phyloP scores from a whole-genome alignment of 371 early-diverging fungal species.

The Quaeritorhiza haematococci region DNA sequence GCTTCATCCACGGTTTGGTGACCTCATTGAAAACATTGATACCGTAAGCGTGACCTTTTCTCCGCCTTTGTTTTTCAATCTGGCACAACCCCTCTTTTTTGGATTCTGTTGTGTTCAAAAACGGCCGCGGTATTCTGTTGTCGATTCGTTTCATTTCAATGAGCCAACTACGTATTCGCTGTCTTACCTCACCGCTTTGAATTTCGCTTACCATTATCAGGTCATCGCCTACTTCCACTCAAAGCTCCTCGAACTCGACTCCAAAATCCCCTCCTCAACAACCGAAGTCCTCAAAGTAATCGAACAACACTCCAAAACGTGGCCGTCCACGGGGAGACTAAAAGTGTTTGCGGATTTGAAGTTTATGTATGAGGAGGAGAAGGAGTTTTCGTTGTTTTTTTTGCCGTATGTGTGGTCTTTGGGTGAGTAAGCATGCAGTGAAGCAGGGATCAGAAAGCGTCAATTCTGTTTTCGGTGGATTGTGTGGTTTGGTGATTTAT shows the following conservation, averaged over 20 bases:
- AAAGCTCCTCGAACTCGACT: conserved; percentile 58
- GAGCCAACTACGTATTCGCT: background rate
- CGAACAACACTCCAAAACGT: conserved; percentile 61
- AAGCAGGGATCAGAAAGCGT: background rate
- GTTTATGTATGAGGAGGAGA: conserved; percentile 64
- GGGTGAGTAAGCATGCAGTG: conserved; percentile 30
- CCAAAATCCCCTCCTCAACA: conserved; percentile 62
- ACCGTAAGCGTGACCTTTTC: conserved; percentile 12
- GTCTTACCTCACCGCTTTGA: background rate
- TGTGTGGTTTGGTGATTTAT: conserved; percentile 5
- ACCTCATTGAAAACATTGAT: conserved; percentile 61
- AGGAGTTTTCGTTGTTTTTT: conserved; percentile 59
- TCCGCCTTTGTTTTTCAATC: background rate
- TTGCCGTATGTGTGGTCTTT: conserved; percentile 70
- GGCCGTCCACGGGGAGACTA: conserved; percentile 56
- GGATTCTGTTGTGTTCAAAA: background rate
- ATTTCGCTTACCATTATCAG: conserved; percentile 3
- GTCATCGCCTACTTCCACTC: conserved; percentile 60
- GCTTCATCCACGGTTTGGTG: conserved; percentile 46
- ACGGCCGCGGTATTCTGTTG: background rate
- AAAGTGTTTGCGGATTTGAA: conserved; percentile 52
- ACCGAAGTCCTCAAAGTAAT: conserved; percentile 61
- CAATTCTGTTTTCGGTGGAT: conserved; percentile 4
- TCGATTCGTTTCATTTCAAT: background rate
- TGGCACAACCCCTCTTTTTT: background rate